These are phyloP conservation scores for Aurantiochytrium sp. DNA, from an alignment of 108 stramenopile species.

Conservation along the genomic window DNA sequence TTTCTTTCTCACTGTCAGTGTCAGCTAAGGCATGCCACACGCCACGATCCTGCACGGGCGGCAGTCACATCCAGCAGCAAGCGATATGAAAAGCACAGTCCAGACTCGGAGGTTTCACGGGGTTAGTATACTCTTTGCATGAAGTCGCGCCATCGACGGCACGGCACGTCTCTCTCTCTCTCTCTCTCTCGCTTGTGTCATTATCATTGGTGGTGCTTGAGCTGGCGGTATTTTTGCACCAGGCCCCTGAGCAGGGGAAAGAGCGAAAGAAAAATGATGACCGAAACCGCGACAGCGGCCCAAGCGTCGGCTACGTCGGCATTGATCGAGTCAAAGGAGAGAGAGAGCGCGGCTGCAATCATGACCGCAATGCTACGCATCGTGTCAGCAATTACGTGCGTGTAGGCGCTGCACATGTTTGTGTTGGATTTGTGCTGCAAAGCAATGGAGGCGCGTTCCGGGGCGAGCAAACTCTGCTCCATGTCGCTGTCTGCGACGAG, in stretches of 20 bases:
- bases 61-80: too few relatives aligned
- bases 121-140: too few relatives aligned
- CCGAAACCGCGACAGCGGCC: neutral
- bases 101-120: too few relatives aligned
- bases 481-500: neutral
- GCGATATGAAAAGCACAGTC: too few relatives aligned
- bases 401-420: slow-evolving; percentile 21
- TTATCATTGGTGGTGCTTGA: neutral
- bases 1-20: too few relatives aligned
- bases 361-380: neutral
- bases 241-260: neutral
- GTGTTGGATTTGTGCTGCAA: neutral
- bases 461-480: neutral
- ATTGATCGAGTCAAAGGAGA: neutral
- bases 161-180: too few relatives aligned
- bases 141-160: too few relatives aligned
- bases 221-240: neutral
- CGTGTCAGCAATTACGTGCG: slow-evolving; percentile 19
- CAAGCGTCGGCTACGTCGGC: slow-evolving; percentile 10
- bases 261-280: neutral
- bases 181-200: neutral
- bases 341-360: neutral
- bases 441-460: neutral
- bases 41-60: too few relatives aligned
- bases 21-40: too few relatives aligned